Base-by-base conservation (phyloP, 805 yeast species). In the Cyberlindnera maclurae region DNA sequence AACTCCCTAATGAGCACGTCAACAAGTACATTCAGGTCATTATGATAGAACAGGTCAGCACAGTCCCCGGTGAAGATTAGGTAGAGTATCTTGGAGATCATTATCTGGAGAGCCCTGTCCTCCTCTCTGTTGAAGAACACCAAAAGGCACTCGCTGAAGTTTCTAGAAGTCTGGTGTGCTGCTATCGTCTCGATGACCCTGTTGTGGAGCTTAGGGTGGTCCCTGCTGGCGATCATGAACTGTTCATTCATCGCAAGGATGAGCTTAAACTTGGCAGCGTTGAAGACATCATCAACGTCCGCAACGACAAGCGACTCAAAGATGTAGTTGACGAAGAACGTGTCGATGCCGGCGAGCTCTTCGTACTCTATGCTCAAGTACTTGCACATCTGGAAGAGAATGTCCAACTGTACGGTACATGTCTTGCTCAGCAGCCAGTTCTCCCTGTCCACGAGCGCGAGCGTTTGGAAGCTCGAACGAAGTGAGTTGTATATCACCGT, bases 1-100 rank as follows among this genome's bases (percentile, higher is more conserved):
- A 90, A 65, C 54, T 89, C 96, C 38, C 97, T 65, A 2, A 89
- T 68, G 37, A 89, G 67, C 9, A 89, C 88, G 52, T 87, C 96
- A 12, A 83, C 78, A 40, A 89, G 70, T 6, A 89, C 94, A 50
- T 82, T 79, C 42, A 89, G 62, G 56, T 89, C 97, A 51, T 89
- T 89, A 44, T 85, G 66, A 55, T 89, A 89, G 35, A 87, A 75
- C 50, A 80, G 68, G 42, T 80, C 82, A 38, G 73, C 65, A 0
- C 94, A 80, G 7, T 54, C 35, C 28, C 63, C 62, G 5, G 79
- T 67, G 59, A 89, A 75, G 1, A 89, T 71, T 41, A 83, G 59
- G 56, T 85, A 86, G 8, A 89, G 63, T 41, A 86, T 68, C 59
- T 89, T 89, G 49, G 89, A 68, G 53, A 84, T 82, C 64, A 89